These are phyloP conservation scores for Acidomyces sp. DNA, from an alignment of 495 filamentous ascomycete species.

Conservation along the genomic window DNA sequence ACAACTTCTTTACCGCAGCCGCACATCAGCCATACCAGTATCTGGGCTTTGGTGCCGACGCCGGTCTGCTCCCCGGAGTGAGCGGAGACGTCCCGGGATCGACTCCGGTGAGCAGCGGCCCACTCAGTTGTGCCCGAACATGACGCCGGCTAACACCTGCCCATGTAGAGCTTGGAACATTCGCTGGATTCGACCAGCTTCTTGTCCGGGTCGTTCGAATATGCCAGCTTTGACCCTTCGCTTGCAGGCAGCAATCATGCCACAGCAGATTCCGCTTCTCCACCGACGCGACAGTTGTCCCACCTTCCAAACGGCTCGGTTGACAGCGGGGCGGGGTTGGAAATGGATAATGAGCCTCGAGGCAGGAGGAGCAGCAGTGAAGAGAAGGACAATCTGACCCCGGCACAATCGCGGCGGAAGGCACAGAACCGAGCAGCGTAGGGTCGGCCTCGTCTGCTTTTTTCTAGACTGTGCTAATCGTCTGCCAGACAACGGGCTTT, in stretches of 20 bases:
- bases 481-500: conserved; percentile 75
- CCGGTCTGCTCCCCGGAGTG: conserved; percentile 4
- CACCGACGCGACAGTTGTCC: conserved; percentile 11
- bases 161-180: conserved; percentile 11
- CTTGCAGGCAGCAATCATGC: conserved; percentile 7
- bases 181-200: conserved; percentile 13
- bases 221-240: conserved; percentile 9
- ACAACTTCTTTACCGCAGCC: conserved; percentile 16
- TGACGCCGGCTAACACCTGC: conserved; percentile 6
- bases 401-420: conserved; percentile 76
- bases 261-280: conserved; percentile 9
- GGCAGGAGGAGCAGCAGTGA: conserved; percentile 39
- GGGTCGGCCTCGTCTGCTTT: conserved; percentile 20
- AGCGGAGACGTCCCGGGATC: conserved; percentile 6
- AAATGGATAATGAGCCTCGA: conserved; percentile 13
- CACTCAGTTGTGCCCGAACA: conserved; percentile 5
- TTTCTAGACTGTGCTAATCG: conserved; percentile 5
- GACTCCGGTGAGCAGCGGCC: conserved; percentile 2
- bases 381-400: conserved; percentile 57
- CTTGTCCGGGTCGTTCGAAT: conserved; percentile 9
- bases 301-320: conserved; percentile 9
- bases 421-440: conserved; percentile 96
- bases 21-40: conserved; percentile 12
- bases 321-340: conserved; percentile 18
- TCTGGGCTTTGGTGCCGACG: conserved; percentile 8